Conservation (phyloP, 2,329 filamentous ascomycete genomes). For the Bipolaris cookei region DNA sequence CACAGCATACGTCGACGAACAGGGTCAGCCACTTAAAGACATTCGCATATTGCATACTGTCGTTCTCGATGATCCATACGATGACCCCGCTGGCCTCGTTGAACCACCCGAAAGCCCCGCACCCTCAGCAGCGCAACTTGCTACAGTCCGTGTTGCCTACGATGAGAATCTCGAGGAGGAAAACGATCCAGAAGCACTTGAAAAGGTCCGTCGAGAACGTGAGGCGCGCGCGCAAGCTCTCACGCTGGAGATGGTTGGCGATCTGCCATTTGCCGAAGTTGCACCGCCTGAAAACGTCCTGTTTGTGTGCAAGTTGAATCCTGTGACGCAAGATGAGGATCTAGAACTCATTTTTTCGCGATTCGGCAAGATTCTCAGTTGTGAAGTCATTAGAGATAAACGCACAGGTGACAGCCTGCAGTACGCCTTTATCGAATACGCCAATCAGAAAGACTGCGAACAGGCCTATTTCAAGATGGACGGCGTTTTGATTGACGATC, state of each 20-base stretch:
- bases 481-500: conserved; percentile 92
- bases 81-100: conserved; percentile 76
- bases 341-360: conserved; percentile 95
- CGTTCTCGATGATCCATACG: conserved; percentile 88
- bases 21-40: conserved; percentile 86
- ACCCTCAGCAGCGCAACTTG: conserved; percentile 83
- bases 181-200: conserved; percentile 78
- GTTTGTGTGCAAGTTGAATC: conserved; percentile 98
- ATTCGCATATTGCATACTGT: conserved; percentile 94
- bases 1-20: conserved; percentile 82
- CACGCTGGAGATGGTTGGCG: conserved; percentile 96
- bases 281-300: conserved; percentile 96
- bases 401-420: conserved; percentile 94
- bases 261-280: conserved; percentile 95
- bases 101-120: conserved; percentile 81
- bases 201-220: conserved; percentile 80
- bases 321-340: conserved; percentile 93
- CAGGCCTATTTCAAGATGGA: conserved; percentile 99
- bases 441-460: conserved; percentile 90
- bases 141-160: conserved; percentile 88
- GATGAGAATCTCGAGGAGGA: conserved; percentile 82
- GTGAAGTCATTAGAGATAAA: conserved; percentile 93
- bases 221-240: conserved; percentile 93
- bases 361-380: conserved; percentile 93
- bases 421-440: conserved; percentile 97